Evolutionary conservation across 139 green algal genomes (phyloP).

Genomic region (Tetratostichococcus sp.): DNA sequence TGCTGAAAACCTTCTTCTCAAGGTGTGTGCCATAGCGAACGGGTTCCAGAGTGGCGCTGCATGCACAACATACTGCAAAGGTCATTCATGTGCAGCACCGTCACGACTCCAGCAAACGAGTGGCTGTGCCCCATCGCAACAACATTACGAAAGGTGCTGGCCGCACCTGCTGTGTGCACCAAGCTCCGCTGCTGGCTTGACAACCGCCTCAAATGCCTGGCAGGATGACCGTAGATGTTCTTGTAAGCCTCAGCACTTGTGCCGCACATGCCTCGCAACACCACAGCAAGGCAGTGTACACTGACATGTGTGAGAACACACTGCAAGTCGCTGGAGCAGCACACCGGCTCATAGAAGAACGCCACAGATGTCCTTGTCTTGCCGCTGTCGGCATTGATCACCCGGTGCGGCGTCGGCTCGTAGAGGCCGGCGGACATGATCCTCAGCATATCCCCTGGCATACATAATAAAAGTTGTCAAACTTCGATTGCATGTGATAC

Average conservation of each 20-base stretch:
- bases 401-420: conserved; percentile 47
- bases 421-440: conserved; percentile 42
- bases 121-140: too few relatives aligned
- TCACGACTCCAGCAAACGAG: too few relatives aligned
- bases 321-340: too few relatives aligned
- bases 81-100: too few relatives aligned
- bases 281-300: conserved; percentile 19
- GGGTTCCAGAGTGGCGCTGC: background rate
- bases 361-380: conserved; percentile 37
- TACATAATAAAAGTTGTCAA: too few relatives aligned
- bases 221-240: background rate
- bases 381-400: conserved; percentile 32
- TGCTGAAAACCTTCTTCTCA: conserved; percentile 21
- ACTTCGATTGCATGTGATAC: too few relatives aligned
- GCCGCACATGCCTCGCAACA: too few relatives aligned
- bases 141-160: too few relatives aligned
- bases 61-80: background rate
- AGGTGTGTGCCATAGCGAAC: conserved; percentile 50
- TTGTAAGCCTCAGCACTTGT: too few relatives aligned
- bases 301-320: too few relatives aligned
- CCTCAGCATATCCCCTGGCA: conserved; percentile 15
- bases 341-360: conserved; percentile 62
- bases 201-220: background rate
- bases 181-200: background rate
- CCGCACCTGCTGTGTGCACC: too few relatives aligned